Conservation (phyloP, 2,329 filamentous ascomycete genomes). For the Ceratocystis diversiconidia region DNA sequence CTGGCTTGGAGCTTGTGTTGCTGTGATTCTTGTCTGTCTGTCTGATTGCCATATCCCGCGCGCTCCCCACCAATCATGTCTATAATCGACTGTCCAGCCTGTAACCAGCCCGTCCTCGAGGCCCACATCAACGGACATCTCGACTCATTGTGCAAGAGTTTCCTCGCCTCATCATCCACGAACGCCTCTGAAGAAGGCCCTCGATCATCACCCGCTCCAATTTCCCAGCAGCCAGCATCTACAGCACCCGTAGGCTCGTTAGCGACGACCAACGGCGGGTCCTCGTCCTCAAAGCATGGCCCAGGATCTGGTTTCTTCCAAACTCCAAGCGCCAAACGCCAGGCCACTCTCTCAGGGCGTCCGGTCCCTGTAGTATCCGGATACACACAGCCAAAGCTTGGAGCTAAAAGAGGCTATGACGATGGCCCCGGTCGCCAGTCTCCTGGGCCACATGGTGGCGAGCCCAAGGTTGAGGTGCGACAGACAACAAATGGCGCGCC, state of each 20-base stretch:
- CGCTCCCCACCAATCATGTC: constrained; percentile 1
- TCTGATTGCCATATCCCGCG: no score
- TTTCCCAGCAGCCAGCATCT: constrained; percentile 18
- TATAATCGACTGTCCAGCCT: constrained; percentile 66
- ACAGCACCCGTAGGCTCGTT: background rate
- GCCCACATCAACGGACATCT: constrained; percentile 78
- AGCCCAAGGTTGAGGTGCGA: background rate
- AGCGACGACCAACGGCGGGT: background rate
- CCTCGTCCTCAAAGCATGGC: constrained; percentile 20
- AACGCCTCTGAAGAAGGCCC: background rate
- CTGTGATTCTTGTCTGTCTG: background rate
- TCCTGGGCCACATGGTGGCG: background rate
- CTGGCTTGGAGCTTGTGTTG: background rate
- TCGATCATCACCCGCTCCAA: constrained; percentile 12
- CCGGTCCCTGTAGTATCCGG: background rate
- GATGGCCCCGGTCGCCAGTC: constrained; percentile 34
- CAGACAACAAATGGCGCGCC: constrained; percentile 11
- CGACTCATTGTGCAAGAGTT: constrained; percentile 63
- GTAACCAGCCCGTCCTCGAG: constrained; percentile 56
- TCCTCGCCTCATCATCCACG: constrained; percentile 36
- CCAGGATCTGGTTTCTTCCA: constrained; percentile 48
- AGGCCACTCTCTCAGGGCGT: constrained; percentile 25
- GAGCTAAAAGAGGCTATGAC: constrained; percentile 37
- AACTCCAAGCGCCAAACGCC: constrained; percentile 44
- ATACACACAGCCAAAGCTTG: constrained; percentile 1